A percentile compares a stretch with the other conserved stretches of the same genome.
Conservation (phyloP, 106 monocot genomes). For the Xerophyta viscosa region DNA sequence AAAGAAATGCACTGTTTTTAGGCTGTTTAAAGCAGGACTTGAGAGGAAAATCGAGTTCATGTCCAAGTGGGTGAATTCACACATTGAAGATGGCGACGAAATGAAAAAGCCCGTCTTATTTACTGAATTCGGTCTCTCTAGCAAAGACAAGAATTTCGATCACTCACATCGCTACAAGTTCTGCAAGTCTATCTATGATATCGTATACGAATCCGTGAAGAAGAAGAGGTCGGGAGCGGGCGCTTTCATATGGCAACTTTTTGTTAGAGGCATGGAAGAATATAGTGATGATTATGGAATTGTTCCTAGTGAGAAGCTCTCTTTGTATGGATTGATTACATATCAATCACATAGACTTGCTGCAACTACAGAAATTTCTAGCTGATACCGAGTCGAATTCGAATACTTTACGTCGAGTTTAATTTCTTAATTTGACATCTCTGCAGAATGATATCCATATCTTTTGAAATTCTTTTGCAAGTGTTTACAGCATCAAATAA, state of each 20-base stretch:
- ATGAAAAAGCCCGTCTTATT: slow-evolving; percentile 69
- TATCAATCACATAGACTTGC: slow-evolving; percentile 70
- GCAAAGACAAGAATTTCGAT: slow-evolving; percentile 35
- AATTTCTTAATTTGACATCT: no score
- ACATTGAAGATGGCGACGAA: slow-evolving; percentile 80
- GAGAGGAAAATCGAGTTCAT: slow-evolving; percentile 43
- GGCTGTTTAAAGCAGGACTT: slow-evolving; percentile 27
- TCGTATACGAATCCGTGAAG: slow-evolving; percentile 44
- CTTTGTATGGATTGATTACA: slow-evolving; percentile 51
- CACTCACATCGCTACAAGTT: slow-evolving; percentile 41
- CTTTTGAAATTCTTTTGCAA: no score
- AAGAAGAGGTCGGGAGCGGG: slow-evolving; percentile 48
- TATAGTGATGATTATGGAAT: slow-evolving; percentile 64
- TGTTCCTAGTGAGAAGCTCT: slow-evolving; percentile 41
- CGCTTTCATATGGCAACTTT: slow-evolving; percentile 76
- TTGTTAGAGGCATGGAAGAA: slow-evolving; percentile 60
- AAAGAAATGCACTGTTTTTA: slow-evolving; percentile 7
- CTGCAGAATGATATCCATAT: no score
- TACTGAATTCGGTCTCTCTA: slow-evolving; percentile 80
- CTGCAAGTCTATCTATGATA: slow-evolving; percentile 51
- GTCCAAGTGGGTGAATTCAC: slow-evolving; percentile 58
- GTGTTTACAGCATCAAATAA: no score
- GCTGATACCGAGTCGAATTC: no score
- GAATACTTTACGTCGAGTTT: no score
- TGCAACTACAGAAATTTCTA: not conserved